phyloP scores from a whole-genome alignment of 208 protist genomes.

The Acanthamoeba culbertsoni region DNA sequence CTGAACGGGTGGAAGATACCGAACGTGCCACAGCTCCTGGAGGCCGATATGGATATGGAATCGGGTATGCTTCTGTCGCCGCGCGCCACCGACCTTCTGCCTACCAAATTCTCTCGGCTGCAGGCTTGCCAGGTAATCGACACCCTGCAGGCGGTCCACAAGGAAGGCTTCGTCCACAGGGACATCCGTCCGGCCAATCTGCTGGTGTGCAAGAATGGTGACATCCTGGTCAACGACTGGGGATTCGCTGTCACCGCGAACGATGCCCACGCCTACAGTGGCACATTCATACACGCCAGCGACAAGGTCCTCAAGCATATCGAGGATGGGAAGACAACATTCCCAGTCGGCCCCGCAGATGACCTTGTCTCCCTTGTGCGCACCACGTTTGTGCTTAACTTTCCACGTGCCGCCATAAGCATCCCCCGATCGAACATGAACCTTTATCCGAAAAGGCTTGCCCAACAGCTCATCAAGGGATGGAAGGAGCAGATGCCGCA shows the following conservation, averaged over 20 bases:
- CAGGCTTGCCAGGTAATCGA: neutral
- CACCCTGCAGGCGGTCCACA: neutral
- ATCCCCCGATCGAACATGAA: neutral
- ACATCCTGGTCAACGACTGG: conserved; percentile 28
- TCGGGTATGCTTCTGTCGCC: neutral
- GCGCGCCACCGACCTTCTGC: neutral
- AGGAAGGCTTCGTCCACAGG: neutral
- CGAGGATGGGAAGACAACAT: neutral
- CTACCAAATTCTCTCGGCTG: neutral
- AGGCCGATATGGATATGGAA: neutral
- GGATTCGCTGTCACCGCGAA: neutral
- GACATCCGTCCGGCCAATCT: conserved; percentile 18
- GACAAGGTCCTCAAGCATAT: neutral
- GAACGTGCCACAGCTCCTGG: neutral
- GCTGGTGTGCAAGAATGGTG: neutral
- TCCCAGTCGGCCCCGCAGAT: neutral
- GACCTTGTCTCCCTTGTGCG: neutral
- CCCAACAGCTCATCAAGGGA: neutral
- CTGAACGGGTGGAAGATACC: neutral
- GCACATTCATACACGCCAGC: neutral
- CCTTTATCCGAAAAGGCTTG: neutral
- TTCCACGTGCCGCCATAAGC: neutral
- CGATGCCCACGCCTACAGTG: neutral
- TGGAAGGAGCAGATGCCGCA: neutral
- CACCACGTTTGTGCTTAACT: neutral